phyloP scores from a whole-genome alignment of 176 grass and related monocot genomes.

The Musa troglodytarum region DNA sequence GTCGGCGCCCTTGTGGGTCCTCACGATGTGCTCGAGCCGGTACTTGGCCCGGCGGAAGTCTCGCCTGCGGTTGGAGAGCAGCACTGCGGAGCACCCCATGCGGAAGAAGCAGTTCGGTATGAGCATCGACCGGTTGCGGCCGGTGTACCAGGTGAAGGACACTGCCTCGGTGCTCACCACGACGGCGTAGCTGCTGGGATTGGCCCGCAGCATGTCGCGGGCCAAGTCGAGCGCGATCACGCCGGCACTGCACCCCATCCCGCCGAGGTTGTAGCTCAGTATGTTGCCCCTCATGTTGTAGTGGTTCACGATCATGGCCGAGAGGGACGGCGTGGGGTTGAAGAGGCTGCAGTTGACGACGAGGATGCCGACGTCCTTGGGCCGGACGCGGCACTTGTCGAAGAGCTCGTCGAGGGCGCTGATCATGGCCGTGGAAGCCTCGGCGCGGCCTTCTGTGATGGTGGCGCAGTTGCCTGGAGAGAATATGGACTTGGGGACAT shows the following conservation, averaged over 20 bases:
- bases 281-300: constrained; percentile 99
- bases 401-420: constrained; percentile 91
- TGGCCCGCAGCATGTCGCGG: constrained; percentile 91
- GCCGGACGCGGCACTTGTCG: constrained; percentile 85
- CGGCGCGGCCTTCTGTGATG: constrained; percentile 92
- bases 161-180: constrained; percentile 87
- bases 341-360: constrained; percentile 99
- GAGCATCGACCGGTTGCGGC: constrained; percentile 79
- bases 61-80: constrained; percentile 69
- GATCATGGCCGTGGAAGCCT: constrained; percentile 77
- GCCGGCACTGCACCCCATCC: constrained; percentile 94
- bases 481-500: constrained; percentile 71
- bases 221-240: constrained; percentile 79
- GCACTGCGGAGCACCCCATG: constrained; percentile 59
- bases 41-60: constrained; percentile 95
- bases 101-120: constrained; percentile 96
- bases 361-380: constrained; percentile 83
- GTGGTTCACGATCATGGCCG: constrained; percentile 98
- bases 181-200: constrained; percentile 61
- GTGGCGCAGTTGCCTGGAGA: constrained; percentile 77
- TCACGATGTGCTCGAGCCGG: constrained; percentile 86
- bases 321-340: constrained; percentile 90
- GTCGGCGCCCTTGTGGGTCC: constrained; percentile 93
- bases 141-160: constrained; percentile 89
- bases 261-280: constrained; percentile 97